Evolutionary conservation across 2,329 filamentous ascomycete genomes (phyloP).

Genomic region (Knufia fluminis): DNA sequence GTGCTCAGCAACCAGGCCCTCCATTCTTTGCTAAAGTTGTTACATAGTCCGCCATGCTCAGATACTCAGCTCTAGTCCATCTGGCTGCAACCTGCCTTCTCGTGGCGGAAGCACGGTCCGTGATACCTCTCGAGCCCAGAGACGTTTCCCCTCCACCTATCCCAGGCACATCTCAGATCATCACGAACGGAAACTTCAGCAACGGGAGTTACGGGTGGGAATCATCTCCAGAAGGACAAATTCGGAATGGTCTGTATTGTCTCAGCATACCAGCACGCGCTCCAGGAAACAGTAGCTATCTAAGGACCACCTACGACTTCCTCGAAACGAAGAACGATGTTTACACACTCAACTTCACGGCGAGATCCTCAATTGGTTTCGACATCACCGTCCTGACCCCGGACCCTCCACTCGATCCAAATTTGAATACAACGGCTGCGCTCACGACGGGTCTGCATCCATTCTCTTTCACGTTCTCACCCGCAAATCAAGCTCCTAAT

Average conservation of each 20-base stretch:
- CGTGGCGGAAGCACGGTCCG: background rate
- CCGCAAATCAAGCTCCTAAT: slow-evolving; percentile 7
- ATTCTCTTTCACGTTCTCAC: slow-evolving; percentile 6
- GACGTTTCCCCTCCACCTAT: slow-evolving; percentile 1
- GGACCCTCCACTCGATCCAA: slow-evolving; percentile 7
- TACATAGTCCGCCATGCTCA: background rate
- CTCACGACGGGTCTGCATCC: slow-evolving; percentile 2
- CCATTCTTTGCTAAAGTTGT: no score
- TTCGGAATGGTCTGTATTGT: slow-evolving; percentile 6
- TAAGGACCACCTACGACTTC: slow-evolving; percentile 5
- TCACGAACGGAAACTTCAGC: slow-evolving; percentile 3
- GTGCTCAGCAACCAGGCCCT: no score
- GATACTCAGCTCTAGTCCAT: background rate
- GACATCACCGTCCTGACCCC: slow-evolving; percentile 3
- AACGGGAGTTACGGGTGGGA: slow-evolving; percentile 7
- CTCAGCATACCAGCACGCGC: background rate
- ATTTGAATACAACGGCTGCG: background rate
- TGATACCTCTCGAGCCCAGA: background rate
- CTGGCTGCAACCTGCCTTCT: background rate
- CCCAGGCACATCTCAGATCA: slow-evolving; percentile 3
- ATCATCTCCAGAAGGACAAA: slow-evolving; percentile 1
- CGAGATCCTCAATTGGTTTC: slow-evolving; percentile 5
- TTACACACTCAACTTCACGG: slow-evolving; percentile 7
- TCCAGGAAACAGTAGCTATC: slow-evolving; percentile 3
- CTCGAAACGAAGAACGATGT: slow-evolving; percentile 7